phyloP scores from a whole-genome alignment of 1,284 basidiomycete species.

The Cryptococcus sp. region DNA sequence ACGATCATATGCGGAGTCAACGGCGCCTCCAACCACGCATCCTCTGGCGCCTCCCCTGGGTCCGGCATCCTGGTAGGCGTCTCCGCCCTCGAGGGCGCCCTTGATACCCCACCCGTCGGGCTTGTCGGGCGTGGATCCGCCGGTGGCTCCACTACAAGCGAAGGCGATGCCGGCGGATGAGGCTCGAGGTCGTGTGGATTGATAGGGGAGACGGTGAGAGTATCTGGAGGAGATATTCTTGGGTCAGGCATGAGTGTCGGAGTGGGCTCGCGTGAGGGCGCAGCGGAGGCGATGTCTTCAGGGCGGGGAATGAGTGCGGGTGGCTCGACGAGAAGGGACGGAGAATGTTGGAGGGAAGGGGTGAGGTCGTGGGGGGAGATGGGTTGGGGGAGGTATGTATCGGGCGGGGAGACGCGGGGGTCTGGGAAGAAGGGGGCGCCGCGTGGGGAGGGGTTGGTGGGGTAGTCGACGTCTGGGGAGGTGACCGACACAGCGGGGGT shows the following conservation, averaged over 20 bases:
- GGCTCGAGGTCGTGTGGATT: constrained; percentile 13
- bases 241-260: constrained; percentile 18
- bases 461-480: neutral
- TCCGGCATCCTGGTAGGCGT: constrained; percentile 19
- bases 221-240: constrained; percentile 11
- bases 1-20: constrained; percentile 14
- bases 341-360: neutral
- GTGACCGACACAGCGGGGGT: neutral
- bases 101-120: neutral
- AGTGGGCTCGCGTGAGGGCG: constrained; percentile 4
- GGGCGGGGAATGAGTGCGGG: constrained; percentile 4
- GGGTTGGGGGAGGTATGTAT: neutral
- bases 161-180: constrained; percentile 10
- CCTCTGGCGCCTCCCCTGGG: constrained; percentile 12
- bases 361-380: constrained; percentile 6
- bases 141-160: constrained; percentile 15
- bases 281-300: constrained; percentile 4
- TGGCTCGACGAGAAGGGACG: constrained; percentile 20
- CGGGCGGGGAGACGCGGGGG: constrained; percentile 5
- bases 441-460: neutral
- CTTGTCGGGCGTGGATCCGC: constrained; percentile 3
- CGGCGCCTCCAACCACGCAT: constrained; percentile 11
- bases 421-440: constrained; percentile 4
- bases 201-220: constrained; percentile 6
- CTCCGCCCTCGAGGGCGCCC: constrained; percentile 5